Conservation (phyloP, 2,329 filamentous ascomycete genomes). For the Aspergillus latus region DNA sequence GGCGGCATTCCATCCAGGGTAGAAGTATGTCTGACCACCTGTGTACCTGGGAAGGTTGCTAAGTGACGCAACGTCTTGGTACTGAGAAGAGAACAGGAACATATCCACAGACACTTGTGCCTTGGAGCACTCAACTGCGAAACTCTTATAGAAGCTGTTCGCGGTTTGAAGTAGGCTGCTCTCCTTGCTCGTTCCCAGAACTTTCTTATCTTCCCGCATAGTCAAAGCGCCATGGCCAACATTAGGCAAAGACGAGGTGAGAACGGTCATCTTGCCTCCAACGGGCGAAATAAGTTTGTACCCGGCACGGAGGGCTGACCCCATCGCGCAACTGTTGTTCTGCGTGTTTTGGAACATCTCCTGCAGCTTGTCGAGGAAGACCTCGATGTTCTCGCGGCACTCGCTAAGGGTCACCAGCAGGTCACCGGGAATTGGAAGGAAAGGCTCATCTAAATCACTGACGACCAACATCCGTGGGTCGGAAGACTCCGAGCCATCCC, state of each 20-base stretch:
- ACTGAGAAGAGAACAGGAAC: slow-evolving; percentile 94
- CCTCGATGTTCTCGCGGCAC: slow-evolving; percentile 86
- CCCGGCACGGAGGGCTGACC: slow-evolving; percentile 84
- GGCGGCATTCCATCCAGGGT: slow-evolving; percentile 95
- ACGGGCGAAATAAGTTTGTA: slow-evolving; percentile 95
- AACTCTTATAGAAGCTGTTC: slow-evolving; percentile 98
- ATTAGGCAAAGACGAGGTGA: slow-evolving; percentile 88
- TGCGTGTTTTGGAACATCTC: slow-evolving; percentile 97
- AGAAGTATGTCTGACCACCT: slow-evolving; percentile 97
- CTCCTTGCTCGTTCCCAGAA: slow-evolving; percentile 91
- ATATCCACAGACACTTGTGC: slow-evolving; percentile 98
- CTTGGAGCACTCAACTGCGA: slow-evolving; percentile 97
- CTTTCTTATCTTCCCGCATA: slow-evolving; percentile 93
- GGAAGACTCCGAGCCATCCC: slow-evolving; percentile 78
- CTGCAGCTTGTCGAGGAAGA: slow-evolving; percentile 85
- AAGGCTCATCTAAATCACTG: slow-evolving; percentile 93
- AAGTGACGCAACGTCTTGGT: slow-evolving; percentile 94
- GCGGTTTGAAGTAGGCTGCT: slow-evolving; percentile 81
- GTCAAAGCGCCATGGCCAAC: slow-evolving; percentile 86
- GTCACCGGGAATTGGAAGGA: slow-evolving; percentile 89
- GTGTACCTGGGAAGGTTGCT: slow-evolving; percentile 96
- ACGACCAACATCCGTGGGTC: slow-evolving; percentile 92
- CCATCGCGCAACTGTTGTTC: slow-evolving; percentile 88
- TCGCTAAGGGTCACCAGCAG: slow-evolving; percentile 86
- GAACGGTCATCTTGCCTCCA: slow-evolving; percentile 89